Base-by-base conservation (phyloP, 2,329 filamentous ascomycete species). In the Aspergillus glaucus region DNA sequence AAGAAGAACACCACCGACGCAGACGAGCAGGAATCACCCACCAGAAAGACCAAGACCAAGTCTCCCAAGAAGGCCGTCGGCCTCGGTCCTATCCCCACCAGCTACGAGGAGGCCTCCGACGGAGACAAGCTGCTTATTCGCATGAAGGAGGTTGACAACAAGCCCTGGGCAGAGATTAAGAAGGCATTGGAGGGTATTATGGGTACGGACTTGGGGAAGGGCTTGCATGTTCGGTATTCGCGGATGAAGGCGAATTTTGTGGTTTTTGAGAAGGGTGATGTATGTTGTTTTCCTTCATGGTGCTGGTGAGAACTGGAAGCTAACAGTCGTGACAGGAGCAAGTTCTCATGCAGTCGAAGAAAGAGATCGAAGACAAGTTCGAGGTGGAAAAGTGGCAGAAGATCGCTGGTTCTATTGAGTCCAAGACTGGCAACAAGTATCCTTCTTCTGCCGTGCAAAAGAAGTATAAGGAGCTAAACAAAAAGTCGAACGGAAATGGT, bases 391-490 rank as follows among this genome's bases (percentile, higher is more conserved):
- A 72, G 49, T 74, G 71, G 71, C 50, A 53, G 7, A 52, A 62
- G 32, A 67, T 75, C 32, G 58, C 67, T 0, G 57, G 65, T 7
- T 19, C 7, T 6, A 41, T 41, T 22, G 19, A 41, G 24, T 6
- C 19, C 17, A 22, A 22, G 15, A 22, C n/a, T 3, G 68, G 68
- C 1, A 55, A 54, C 12, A 58, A 57, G 22, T 73, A 72, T 47
- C 56, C 68, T 32, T 48, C 55, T 7, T 52, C 61, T 15, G 58
- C 62, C 6, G 50, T 73, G 21, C 62, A 67, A 58, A 66, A 70
- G 52, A 67, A 69, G 54, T 70, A 66, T 53, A 71, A 70, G 61
- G 67, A 71, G 53, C 45, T 72, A 30, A 63, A 60, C 55, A 58
- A 63, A 49, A 61, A 56, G 44, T 44, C 19, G 37, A 42, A 22